Base-by-base conservation (phyloP, 2,329 filamentous ascomycete genomes). In the Ceratocystis colombiana region DNA sequence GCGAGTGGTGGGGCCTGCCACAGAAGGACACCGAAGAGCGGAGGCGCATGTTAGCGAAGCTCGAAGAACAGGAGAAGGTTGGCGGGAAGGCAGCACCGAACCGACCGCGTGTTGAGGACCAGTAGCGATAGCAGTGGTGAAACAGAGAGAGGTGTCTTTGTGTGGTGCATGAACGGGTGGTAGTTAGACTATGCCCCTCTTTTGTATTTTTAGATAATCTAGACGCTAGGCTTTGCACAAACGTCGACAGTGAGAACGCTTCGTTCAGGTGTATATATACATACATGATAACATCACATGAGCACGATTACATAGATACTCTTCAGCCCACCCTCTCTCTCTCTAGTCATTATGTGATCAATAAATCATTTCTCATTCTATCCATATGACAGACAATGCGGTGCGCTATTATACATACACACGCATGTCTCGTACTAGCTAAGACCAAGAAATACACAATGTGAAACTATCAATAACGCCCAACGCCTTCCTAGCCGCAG, bases 1-100 rank as follows among this genome's bases (percentile, higher is more conserved):
- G 83, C 68, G 84, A 86, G 77, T 87, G 84, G 84, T 87, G 84
- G 84, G 84, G 84, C 3, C 72, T 87, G 70, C 82, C 82, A 10
- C 78, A 81, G 71, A 79, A 79, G 71, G 83, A 84, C 69, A 76
- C 80, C 69, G 77, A 81, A 70, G 77, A 77, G 69, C 74, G 77
- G 67, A 75, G 77, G 68, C 73, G 74, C 66, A 81, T 83, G 73
- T 78, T 82, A 72, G 79, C 83, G 73, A 81, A 79, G 76, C 70
- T 80, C 64, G 68, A 72, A 68, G 72, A 74, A 67, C 79, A 75
- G 44, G 84, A 87, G 76, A 76, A 82, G 69, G 75, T 86, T 45
- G 83, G 82, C 6, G 83, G 83, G 8, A 77, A 80, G 70, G 75
- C 78, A 59, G 77, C 76, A 70, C 74, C 73, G 72, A 74, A 77